phyloP scores from a whole-genome alignment of 139 green algal genomes.

The Pleodorina starrii region DNA sequence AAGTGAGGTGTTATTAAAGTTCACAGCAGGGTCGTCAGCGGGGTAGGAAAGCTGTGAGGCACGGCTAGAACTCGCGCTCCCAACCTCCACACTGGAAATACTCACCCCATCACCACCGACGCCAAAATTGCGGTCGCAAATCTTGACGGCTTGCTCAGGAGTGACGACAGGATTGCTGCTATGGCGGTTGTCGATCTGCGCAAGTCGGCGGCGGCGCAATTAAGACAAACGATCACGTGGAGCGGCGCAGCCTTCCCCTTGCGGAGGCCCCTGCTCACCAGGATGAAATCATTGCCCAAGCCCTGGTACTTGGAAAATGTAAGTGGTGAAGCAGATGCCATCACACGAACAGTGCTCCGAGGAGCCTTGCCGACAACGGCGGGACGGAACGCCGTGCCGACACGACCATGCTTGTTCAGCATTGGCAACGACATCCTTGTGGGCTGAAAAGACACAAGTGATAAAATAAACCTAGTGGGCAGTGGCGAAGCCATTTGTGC shows the following conservation, averaged over 20 bases:
- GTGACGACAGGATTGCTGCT: conserved; percentile 79
- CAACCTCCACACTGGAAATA: no score
- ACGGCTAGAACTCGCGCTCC: no score
- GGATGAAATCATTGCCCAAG: conserved; percentile 98
- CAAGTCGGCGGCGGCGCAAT: background rate
- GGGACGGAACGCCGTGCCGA: background rate
- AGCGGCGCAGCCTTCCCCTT: background rate
- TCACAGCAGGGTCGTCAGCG: no score
- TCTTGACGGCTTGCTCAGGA: conserved; percentile 82
- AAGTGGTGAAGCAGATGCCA: background rate
- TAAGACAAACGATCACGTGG: background rate
- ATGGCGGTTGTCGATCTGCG: conserved; percentile 94
- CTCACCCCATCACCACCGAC: conserved; percentile 95
- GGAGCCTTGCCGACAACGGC: background rate
- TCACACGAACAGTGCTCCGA: background rate
- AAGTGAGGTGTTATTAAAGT: background rate
- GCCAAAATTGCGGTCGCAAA: conserved; percentile 98
- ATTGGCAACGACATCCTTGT: background rate
- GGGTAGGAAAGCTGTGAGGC: no score
- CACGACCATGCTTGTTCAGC: background rate
- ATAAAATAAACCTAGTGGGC: no score
- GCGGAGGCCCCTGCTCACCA: conserved; percentile 69
- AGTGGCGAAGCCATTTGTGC: no score
- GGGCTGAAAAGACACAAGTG: no score
- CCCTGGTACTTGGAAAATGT: conserved; percentile 98